Evolutionary conservation across 1,139 yeast species (phyloP).

Genomic region (Nakaseomyces glabratus): DNA sequence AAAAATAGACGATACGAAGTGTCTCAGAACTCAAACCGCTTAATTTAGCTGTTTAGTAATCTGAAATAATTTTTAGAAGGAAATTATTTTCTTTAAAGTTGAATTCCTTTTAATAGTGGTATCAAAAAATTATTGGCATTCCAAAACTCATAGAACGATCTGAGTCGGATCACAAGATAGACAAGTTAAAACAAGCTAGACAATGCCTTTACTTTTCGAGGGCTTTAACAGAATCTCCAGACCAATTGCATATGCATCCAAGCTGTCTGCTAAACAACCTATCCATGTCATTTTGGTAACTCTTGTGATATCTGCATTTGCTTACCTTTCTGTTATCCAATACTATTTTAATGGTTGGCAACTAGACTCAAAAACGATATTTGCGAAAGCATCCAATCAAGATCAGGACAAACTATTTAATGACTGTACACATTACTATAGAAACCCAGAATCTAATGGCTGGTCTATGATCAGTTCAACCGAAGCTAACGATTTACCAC

Average conservation of each 20-base stretch:
- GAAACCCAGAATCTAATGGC: conserved; percentile 14
- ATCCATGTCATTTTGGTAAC: conserved; percentile 77
- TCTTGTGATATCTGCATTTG: conserved; percentile 67
- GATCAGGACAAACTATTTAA: conserved; percentile 17
- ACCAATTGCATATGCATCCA: conserved; percentile 44
- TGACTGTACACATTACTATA: conserved; percentile 26
- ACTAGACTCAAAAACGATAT: conserved; percentile 18
- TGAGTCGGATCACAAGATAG: not conserved
- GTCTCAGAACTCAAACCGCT: too few species aligned
- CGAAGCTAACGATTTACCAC: conserved; percentile 15
- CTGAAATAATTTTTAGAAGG: too few species aligned
- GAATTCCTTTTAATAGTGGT: too few species aligned
- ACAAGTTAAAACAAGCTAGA: not conserved
- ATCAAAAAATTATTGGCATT: not conserved
- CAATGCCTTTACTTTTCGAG: conserved; percentile 25
- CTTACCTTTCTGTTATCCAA: conserved; percentile 75
- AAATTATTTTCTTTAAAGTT: too few species aligned
- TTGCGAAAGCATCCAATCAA: conserved; percentile 14
- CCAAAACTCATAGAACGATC: too few species aligned
- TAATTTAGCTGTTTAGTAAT: too few species aligned
- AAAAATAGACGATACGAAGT: too few species aligned
- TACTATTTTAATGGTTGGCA: conserved; percentile 45
- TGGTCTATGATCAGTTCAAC: conserved; percentile 19
- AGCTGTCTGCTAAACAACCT: conserved; percentile 71
- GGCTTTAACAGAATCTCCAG: conserved; percentile 25